phyloP scores from a whole-genome alignment of 1,139 yeast genomes.

The Lodderomyces elongisporus region DNA sequence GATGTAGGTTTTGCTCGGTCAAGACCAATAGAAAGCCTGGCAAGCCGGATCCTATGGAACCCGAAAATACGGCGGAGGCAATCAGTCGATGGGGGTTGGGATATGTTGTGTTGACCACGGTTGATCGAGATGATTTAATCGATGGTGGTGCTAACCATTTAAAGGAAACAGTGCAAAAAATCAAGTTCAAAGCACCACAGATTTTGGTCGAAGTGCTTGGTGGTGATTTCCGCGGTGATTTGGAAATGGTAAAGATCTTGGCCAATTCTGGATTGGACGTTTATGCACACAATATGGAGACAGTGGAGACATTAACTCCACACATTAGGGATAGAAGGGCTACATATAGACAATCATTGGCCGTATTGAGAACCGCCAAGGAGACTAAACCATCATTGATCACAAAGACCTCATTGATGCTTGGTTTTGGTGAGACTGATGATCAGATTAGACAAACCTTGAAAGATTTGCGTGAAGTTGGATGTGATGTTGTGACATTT shows the following conservation, averaged over 20 bases:
- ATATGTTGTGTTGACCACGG: constrained; percentile 94
- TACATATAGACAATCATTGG: constrained; percentile 81
- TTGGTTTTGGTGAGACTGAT: constrained; percentile 95
- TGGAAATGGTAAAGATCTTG: constrained; percentile 71
- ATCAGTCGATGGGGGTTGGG: constrained; percentile 98
- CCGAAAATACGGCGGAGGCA: constrained; percentile 97
- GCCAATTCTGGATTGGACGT: constrained; percentile 91
- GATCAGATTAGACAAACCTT: constrained; percentile 78
- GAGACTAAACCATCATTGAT: constrained; percentile 66
- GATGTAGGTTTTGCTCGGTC: constrained; percentile 96
- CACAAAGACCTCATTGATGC: constrained; percentile 93
- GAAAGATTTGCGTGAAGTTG: constrained; percentile 64
- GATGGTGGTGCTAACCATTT: constrained; percentile 96
- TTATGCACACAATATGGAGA: constrained; percentile 94
- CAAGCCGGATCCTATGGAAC: constrained; percentile 92
- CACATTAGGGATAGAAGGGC: constrained; percentile 96
- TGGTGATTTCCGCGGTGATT: constrained; percentile 93
- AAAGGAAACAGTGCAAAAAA: constrained; percentile 77
- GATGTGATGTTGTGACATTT: constrained; percentile 93
- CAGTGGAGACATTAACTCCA: constrained; percentile 93
- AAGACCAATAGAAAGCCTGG: constrained; percentile 87
- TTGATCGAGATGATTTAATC: constrained; percentile 88
- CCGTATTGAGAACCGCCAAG: constrained; percentile 78
- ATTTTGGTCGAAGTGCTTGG: constrained; percentile 89
- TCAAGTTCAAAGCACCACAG: constrained; percentile 85